Percentiles rank a stretch among this genome's conserved stretches.
Conservation (phyloP, 176 grass and related monocot species). For the Hsuehochloa calcarea region DNA sequence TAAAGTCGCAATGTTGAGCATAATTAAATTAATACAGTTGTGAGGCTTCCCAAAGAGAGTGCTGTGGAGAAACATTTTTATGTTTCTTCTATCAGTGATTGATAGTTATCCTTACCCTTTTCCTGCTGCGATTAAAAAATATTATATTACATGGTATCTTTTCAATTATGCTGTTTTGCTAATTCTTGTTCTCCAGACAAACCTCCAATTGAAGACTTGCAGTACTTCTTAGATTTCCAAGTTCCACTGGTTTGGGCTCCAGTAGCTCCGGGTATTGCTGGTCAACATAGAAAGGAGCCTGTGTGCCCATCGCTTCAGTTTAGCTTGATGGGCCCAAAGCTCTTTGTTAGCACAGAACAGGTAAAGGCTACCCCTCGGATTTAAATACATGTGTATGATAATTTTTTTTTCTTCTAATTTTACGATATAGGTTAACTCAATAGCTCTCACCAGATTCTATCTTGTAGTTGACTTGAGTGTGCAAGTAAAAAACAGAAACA, state of each 20-base stretch:
- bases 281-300: constrained; percentile 87
- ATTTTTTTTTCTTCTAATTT: background rate
- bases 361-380: constrained; percentile 40
- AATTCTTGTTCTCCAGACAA: constrained; percentile 67
- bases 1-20: background rate
- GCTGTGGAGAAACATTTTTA: constrained; percentile 1
- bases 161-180: constrained; percentile 30
- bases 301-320: constrained; percentile 93
- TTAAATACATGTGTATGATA: background rate
- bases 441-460: background rate
- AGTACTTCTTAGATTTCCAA: constrained; percentile 99
- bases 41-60: background rate
- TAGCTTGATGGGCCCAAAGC: constrained; percentile 91
- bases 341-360: constrained; percentile 98
- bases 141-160: constrained; percentile 18
- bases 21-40: background rate
- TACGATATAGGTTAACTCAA: background rate
- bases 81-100: background rate
- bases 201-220: constrained; percentile 92
- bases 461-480: background rate
- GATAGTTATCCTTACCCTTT: background rate
- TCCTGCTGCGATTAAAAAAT: background rate
- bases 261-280: constrained; percentile 68
- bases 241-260: constrained; percentile 87
- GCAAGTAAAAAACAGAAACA: background rate